phyloP scores from a whole-genome alignment of 129 eudicot species.

The Helianthus annuus region DNA sequence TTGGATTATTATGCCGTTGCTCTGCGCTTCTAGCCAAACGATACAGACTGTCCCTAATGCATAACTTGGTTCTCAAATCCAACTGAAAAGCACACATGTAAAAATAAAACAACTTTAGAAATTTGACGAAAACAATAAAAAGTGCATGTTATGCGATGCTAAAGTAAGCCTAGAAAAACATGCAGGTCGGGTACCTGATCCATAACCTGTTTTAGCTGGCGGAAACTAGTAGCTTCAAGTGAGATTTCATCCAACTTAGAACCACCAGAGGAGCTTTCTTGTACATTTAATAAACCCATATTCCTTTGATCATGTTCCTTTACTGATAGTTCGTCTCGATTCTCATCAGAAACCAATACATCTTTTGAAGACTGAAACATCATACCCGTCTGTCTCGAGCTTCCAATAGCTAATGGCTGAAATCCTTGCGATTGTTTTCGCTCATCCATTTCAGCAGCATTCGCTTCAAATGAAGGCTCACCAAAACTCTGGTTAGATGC shows the following conservation, averaged over 20 bases:
- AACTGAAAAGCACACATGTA: slow-evolving; percentile 51
- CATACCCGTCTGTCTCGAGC: slow-evolving; percentile 29
- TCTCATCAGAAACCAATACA: slow-evolving; percentile 37
- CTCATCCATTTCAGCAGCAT: slow-evolving; percentile 32
- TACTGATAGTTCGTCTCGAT: slow-evolving; percentile 26
- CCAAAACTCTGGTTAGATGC: slow-evolving; percentile 52
- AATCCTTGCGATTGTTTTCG: slow-evolving; percentile 35
- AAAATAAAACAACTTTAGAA: slow-evolving; percentile 22
- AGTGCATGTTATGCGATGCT: slow-evolving; percentile 2
- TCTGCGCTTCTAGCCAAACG: slow-evolving; percentile 96
- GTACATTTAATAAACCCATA: slow-evolving; percentile 45
- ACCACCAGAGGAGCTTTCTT: slow-evolving; percentile 50
- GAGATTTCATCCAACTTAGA: slow-evolving; percentile 63
- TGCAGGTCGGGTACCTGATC: slow-evolving; percentile 62
- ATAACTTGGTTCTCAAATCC: slow-evolving; percentile 80
- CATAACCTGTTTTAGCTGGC: slow-evolving; percentile 71
- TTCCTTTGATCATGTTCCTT: slow-evolving; percentile 46
- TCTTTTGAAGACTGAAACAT: slow-evolving; percentile 36
- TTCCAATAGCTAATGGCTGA: slow-evolving; percentile 25
- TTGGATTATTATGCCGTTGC: slow-evolving; percentile 60
- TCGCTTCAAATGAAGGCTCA: slow-evolving; percentile 38
- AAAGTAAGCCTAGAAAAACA: neutral
- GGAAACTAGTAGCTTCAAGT: slow-evolving; percentile 69
- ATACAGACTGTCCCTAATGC: slow-evolving; percentile 92
- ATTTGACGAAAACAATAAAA: neutral